Conservation (phyloP, 805 yeast genomes). For the Starmera quercuum region DNA sequence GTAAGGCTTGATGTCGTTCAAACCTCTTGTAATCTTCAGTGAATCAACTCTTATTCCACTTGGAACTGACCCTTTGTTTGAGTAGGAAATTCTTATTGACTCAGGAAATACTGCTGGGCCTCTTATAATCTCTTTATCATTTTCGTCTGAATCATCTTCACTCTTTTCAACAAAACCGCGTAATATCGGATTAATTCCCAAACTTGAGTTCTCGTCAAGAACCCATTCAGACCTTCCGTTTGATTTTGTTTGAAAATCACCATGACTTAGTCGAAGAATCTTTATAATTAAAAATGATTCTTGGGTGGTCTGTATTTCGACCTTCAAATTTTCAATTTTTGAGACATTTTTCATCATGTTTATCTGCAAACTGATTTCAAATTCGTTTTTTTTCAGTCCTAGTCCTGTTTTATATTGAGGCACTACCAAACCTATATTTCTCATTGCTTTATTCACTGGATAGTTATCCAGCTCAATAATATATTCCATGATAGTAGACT, state of each 20-base stretch:
- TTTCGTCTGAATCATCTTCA: slow-evolving; percentile 12
- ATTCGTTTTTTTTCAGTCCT: slow-evolving; percentile 30
- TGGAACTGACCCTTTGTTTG: slow-evolving; percentile 61
- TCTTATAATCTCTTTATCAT: slow-evolving; percentile 10
- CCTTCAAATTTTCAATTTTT: slow-evolving; percentile 37
- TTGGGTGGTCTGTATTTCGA: slow-evolving; percentile 27
- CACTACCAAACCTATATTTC: slow-evolving; percentile 20
- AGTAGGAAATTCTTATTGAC: slow-evolving; percentile 43
- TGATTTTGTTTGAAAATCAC: slow-evolving; percentile 57
- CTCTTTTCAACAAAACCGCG: slow-evolving; percentile 45
- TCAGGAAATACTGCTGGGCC: slow-evolving; percentile 26
- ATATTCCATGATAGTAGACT: slow-evolving; percentile 54
- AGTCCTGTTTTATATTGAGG: slow-evolving; percentile 23
- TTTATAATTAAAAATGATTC: slow-evolving; percentile 36
- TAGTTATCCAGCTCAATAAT: slow-evolving; percentile 39
- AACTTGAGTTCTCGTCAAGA: slow-evolving; percentile 45
- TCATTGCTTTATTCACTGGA: slow-evolving; percentile 9
- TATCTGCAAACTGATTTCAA: slow-evolving; percentile 25
- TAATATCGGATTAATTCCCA: slow-evolving; percentile 63
- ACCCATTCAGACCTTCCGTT: slow-evolving; percentile 60
- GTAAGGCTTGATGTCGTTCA: slow-evolving; percentile 66
- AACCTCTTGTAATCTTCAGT: slow-evolving; percentile 52
- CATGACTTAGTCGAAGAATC: slow-evolving; percentile 61
- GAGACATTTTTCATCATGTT: slow-evolving; percentile 35
- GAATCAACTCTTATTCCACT: slow-evolving; percentile 69